Base-by-base conservation (phyloP, 2,329 filamentous ascomycete species). In the Diaporthe citri region DNA sequence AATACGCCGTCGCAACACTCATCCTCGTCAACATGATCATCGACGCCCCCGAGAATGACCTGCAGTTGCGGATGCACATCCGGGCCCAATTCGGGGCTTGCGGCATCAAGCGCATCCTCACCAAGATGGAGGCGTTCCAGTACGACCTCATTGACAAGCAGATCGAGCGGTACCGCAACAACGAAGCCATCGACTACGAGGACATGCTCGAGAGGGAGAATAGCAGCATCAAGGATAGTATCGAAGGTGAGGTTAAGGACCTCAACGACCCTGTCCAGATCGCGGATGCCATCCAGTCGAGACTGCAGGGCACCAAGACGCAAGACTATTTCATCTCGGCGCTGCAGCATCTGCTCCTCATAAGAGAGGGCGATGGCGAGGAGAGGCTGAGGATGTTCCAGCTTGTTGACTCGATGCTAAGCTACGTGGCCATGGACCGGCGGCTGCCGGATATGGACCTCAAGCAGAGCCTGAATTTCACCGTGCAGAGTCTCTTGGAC, bases 91-190 rank as follows among this genome's bases (percentile, higher is more conserved):
- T 99, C 82, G 97, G 94, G 80, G 95, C 94, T 83, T 98, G 95
- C 84, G 97, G 97, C 74, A 95, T 98, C 89, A 97, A 96, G 87
- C 93, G 97, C 75, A 94, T 98, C 80, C 87, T 98, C 84, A 93
- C 90, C 78, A 99, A 98, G 89, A 98, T 98, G 97, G 96, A 98
- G 84, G 94, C 91, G 57, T 98, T 99, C 87, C 96, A 98, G 84
- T 99, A 98, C 86, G 97, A 99, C 80, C 91, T 97, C 80, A 97
- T 99, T 79, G 96, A 98, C 88, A 98, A 98, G 88, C 97, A 99
- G 86, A 94, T 98, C 80, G 96, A 98, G 83, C 92, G 93, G 72
- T 99, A 97, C 87, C 92, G 95, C 75, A 93, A 93, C 77, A 98
- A 98, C 82, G 96, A 98, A 85, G 95, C 95, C 72, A 97, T 98